Percentiles rank a stretch among this genome's conserved stretches.
These are phyloP conservation scores for Rhododendron vialii DNA, from an alignment of 148 eudicot species.

Conservation along the genomic window DNA sequence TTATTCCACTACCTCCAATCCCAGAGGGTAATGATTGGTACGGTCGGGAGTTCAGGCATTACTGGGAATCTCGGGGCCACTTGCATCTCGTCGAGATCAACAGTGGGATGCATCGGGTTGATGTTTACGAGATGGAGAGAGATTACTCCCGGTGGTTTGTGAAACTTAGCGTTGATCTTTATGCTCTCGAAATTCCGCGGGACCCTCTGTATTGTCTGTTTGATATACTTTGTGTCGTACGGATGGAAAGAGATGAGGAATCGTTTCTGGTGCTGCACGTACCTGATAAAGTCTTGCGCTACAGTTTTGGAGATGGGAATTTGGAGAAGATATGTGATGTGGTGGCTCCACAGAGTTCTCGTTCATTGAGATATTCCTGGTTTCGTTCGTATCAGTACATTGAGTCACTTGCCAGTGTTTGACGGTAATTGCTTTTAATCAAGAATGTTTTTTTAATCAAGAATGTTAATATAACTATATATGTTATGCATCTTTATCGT, in stretches of 20 bases:
- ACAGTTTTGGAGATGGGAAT: slow-evolving; percentile 11
- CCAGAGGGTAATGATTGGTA: background rate
- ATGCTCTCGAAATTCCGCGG: background rate
- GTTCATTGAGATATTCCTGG: background rate
- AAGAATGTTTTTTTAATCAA: no score
- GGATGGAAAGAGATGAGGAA: slow-evolving; percentile 10
- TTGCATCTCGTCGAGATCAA: slow-evolving; percentile 14
- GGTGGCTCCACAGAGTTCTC: background rate
- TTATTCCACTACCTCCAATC: slow-evolving; percentile 3
- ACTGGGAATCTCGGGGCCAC: slow-evolving; percentile 8
- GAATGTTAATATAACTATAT: no score
- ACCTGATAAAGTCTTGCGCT: slow-evolving; percentile 9
- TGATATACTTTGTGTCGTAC: slow-evolving; percentile 4
- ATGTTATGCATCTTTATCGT: no score
- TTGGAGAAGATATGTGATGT: background rate
- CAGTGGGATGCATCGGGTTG: background rate
- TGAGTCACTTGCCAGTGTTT: background rate
- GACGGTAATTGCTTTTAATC: background rate
- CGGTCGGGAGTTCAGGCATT: background rate
- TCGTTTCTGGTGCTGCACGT: slow-evolving; percentile 20
- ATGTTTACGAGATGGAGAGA: slow-evolving; percentile 23
- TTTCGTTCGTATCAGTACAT: background rate
- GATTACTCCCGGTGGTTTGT: slow-evolving; percentile 16
- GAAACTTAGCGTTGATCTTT: background rate
- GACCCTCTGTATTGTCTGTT: background rate